phyloP scores from a whole-genome alignment of 1,139 yeast genomes.

The Candida anutae region DNA sequence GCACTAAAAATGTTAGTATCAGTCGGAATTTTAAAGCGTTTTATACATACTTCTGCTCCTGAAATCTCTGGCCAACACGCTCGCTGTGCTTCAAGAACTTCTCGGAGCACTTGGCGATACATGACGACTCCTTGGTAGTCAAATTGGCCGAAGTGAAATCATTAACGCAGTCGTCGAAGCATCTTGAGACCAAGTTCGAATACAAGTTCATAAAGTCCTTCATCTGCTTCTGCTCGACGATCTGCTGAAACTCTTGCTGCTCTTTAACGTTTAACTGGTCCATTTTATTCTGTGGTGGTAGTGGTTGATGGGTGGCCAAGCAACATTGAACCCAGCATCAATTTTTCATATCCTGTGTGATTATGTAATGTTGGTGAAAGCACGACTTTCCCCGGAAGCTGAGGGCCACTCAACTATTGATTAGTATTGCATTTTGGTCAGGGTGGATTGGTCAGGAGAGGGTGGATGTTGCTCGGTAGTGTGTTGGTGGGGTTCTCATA shows the following conservation, averaged over 20 bases:
- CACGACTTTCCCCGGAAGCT: too few species aligned
- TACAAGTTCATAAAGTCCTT: constrained; percentile 95
- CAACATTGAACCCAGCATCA: too few species aligned
- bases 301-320: too few species aligned
- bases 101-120: constrained; percentile 90
- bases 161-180: constrained; percentile 95
- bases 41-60: constrained; percentile 66
- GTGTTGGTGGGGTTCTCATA: too few species aligned
- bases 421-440: too few species aligned
- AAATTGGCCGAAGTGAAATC: constrained; percentile 91
- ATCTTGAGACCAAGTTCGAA: constrained; percentile 91
- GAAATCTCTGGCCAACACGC: constrained; percentile 98
- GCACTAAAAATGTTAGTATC: constrained; percentile 30
- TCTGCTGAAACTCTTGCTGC: constrained; percentile 92
- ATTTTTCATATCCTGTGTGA: too few species aligned
- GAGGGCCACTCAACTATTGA: too few species aligned
- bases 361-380: too few species aligned
- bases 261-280: constrained; percentile 84
- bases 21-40: background rate
- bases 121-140: constrained; percentile 74
- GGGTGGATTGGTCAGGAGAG: too few species aligned
- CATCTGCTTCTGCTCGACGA: constrained; percentile 97
- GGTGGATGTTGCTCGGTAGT: too few species aligned
- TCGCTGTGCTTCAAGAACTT: constrained; percentile 97
- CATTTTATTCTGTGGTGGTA: constrained; percentile 30